These are phyloP conservation scores for Tricholoma flavovirens DNA, from an alignment of 768 basidiomycete species.

Conservation along the genomic window DNA sequence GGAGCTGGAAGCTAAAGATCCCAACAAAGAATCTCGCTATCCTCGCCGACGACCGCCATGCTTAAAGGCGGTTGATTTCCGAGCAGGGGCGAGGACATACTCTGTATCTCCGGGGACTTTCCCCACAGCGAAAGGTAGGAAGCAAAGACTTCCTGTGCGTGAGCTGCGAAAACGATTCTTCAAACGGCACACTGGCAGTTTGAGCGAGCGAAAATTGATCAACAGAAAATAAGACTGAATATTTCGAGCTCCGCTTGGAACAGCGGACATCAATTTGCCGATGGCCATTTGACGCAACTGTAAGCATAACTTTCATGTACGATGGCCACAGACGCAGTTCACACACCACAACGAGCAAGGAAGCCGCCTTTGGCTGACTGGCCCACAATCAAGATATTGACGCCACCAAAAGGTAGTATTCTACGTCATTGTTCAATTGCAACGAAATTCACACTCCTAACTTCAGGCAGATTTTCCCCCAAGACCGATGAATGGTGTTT, in stretches of 20 bases:
- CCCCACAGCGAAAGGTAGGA: constrained; percentile 68
- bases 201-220: constrained; percentile 15
- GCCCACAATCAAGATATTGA: constrained; percentile 51
- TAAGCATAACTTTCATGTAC: constrained; percentile 6
- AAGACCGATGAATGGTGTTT: constrained; percentile 62
- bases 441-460: neutral
- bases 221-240: constrained; percentile 19
- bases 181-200: constrained; percentile 42
- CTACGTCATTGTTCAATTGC: neutral
- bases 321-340: constrained; percentile 24
- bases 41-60: constrained; percentile 54
- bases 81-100: constrained; percentile 45
- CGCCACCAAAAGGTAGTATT: constrained; percentile 42
- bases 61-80: constrained; percentile 78
- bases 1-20: constrained; percentile 32
- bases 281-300: neutral
- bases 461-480: constrained; percentile 48
- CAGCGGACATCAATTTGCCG: constrained; percentile 1
- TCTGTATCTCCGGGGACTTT: constrained; percentile 93
- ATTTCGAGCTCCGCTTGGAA: constrained; percentile 4
- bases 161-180: constrained; percentile 86
- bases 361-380: constrained; percentile 39
- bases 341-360: constrained; percentile 22
- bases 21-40: constrained; percentile 45
- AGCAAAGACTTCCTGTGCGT: constrained; percentile 56